phyloP scores from a whole-genome alignment of 2,329 filamentous ascomycete genomes.

The Neonectria punicea region DNA sequence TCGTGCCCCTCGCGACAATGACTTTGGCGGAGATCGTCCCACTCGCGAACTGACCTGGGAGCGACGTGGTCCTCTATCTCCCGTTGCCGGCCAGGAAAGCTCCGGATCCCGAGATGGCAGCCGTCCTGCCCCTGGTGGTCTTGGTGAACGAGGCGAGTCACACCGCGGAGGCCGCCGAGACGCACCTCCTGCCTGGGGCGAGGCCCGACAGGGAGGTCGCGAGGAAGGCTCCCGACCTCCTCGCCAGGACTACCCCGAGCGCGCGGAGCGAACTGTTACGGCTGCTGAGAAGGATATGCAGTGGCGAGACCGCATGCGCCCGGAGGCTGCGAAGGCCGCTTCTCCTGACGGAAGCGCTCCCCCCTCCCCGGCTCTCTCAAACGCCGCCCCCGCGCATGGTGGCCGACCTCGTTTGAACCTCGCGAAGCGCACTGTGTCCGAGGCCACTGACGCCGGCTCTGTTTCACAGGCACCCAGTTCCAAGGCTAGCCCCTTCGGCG shows the following conservation, averaged over 20 bases:
- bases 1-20: constrained; percentile 72
- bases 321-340: constrained; percentile 75
- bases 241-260: constrained; percentile 78
- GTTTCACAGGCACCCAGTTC: constrained; percentile 69
- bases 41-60: constrained; percentile 89
- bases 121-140: constrained; percentile 58
- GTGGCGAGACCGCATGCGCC: constrained; percentile 92
- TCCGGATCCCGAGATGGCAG: constrained; percentile 65
- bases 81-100: constrained; percentile 65
- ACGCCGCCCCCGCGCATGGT: constrained; percentile 59
- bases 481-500: constrained; percentile 94
- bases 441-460: constrained; percentile 64
- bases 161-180: constrained; percentile 71
- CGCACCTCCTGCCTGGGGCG: constrained; percentile 83
- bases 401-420: constrained; percentile 87
- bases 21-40: constrained; percentile 67
- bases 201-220: constrained; percentile 75
- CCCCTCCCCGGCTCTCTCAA: constrained; percentile 74
- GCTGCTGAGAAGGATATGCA: constrained; percentile 93
- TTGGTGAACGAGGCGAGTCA: constrained; percentile 68
- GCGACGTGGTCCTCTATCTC: constrained; percentile 89
- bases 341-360: constrained; percentile 80
- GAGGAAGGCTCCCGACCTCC: constrained; percentile 85
- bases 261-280: constrained; percentile 77
- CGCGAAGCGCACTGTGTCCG: constrained; percentile 89